Evolutionary conservation across 2,329 filamentous ascomycete genomes (phyloP).

Genomic region (Exophiala oligosperma): DNA sequence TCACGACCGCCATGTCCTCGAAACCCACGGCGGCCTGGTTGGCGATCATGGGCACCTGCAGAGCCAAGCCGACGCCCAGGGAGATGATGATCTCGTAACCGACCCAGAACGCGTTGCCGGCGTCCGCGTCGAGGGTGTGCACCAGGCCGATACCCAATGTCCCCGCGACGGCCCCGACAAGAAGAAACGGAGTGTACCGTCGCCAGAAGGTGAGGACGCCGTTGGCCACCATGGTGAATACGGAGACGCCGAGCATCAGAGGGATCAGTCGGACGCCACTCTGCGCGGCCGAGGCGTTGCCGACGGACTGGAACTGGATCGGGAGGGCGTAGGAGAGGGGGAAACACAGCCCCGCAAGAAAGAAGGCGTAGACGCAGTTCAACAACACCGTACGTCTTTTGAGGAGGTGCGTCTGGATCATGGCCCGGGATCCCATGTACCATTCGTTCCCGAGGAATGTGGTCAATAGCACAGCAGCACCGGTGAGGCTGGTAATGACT

Average conservation of each 20-base stretch:
- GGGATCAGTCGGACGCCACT: slow-evolving; percentile 44
- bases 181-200: slow-evolving; percentile 28
- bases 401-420: slow-evolving; percentile 40
- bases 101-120: slow-evolving; percentile 34
- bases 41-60: slow-evolving; percentile 29
- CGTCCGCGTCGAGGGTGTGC: slow-evolving; percentile 32
- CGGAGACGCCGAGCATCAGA: slow-evolving; percentile 38
- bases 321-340: slow-evolving; percentile 46
- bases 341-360: slow-evolving; percentile 37
- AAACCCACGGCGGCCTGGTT: slow-evolving; percentile 27
- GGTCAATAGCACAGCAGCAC: slow-evolving; percentile 37
- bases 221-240: slow-evolving; percentile 36
- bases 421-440: slow-evolving; percentile 39
- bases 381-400: slow-evolving; percentile 36
- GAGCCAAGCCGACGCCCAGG: slow-evolving; percentile 26
- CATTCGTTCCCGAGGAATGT: slow-evolving; percentile 38
- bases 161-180: slow-evolving; percentile 27
- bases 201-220: slow-evolving; percentile 31
- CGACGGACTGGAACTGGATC: slow-evolving; percentile 49
- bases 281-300: slow-evolving; percentile 33
- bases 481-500: slow-evolving; percentile 48
- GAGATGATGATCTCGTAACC: slow-evolving; percentile 37
- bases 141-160: slow-evolving; percentile 33
- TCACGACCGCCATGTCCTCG: slow-evolving; percentile 30
- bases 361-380: slow-evolving; percentile 37